These are phyloP conservation scores for Pseudogymnoascus sp. DNA, from an alignment of 2,329 filamentous ascomycete genomes.

Conservation along the genomic window DNA sequence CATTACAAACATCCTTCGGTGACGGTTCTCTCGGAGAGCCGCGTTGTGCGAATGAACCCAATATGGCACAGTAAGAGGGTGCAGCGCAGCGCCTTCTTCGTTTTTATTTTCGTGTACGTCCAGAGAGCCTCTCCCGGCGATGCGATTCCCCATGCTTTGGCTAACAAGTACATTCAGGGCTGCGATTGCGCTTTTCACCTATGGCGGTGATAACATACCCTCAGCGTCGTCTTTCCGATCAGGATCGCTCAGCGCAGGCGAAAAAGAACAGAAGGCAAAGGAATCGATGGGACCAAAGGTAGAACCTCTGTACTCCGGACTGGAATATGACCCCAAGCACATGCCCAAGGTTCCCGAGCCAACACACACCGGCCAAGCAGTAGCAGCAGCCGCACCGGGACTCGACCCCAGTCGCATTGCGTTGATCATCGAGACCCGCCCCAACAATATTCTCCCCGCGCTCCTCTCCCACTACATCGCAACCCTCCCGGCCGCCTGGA, in stretches of 20 bases:
- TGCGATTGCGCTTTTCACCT: conserved; percentile 2
- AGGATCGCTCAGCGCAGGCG: not conserved
- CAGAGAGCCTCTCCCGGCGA: not conserved
- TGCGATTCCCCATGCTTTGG: not conserved
- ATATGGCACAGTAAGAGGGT: conserved; percentile 14
- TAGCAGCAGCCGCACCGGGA: not conserved
- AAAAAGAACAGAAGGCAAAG: conserved; percentile 1
- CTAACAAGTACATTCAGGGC: not conserved
- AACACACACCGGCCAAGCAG: not conserved
- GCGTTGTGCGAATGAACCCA: not conserved
- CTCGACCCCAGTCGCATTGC: conserved; percentile 13
- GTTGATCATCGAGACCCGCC: conserved; percentile 17
- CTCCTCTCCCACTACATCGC: conserved; percentile 15
- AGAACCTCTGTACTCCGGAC: conserved; percentile 9
- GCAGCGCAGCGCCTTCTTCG: conserved; percentile 12
- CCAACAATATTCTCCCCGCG: conserved; percentile 13
- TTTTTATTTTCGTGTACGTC: conserved; percentile 12
- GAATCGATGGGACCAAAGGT: not conserved
- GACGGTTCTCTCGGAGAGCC: not conserved
- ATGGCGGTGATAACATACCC: not conserved
- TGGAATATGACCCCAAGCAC: conserved; percentile 7
- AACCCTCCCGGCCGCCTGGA: conserved; percentile 15
- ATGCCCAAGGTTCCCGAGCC: conserved; percentile 5
- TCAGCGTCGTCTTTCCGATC: not conserved
- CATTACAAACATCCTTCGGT: conserved; percentile 1